These are phyloP conservation scores for Artemisia tridentata DNA, from an alignment of 129 eudicot species.

Conservation along the genomic window DNA sequence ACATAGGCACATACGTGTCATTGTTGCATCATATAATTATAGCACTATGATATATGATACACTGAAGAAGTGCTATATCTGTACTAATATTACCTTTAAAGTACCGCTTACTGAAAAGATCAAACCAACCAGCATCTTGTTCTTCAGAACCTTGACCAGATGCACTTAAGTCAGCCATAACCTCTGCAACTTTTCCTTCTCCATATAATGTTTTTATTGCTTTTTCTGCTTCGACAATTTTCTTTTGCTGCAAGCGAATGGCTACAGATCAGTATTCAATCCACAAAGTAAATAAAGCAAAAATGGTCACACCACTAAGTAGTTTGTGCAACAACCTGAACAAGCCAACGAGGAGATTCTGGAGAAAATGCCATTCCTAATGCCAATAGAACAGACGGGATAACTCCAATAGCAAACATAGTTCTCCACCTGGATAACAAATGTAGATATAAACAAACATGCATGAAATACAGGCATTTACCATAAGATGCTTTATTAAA, in stretches of 20 bases:
- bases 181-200: slow-evolving; percentile 76
- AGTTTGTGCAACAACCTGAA: slow-evolving; percentile 54
- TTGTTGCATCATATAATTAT: slow-evolving; percentile 14
- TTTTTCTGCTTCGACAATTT: slow-evolving; percentile 56
- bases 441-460: not conserved
- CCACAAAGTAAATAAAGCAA: not conserved
- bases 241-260: slow-evolving; percentile 69
- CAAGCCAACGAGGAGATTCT: slow-evolving; percentile 97
- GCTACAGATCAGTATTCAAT: not conserved
- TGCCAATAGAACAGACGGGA: slow-evolving; percentile 89
- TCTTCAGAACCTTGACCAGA: slow-evolving; percentile 63
- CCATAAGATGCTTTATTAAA: not conserved
- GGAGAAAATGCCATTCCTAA: slow-evolving; percentile 96
- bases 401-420: slow-evolving; percentile 76
- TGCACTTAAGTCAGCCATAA: slow-evolving; percentile 70
- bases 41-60: not conserved
- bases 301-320: slow-evolving; percentile 17
- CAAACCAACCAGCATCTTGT: slow-evolving; percentile 96
- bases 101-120: slow-evolving; percentile 83
- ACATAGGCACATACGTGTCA: slow-evolving; percentile 16
- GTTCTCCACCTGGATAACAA: slow-evolving; percentile 84
- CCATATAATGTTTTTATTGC: slow-evolving; percentile 62
- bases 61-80: not conserved
- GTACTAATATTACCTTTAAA: slow-evolving; percentile 53
- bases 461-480: not conserved